These are phyloP conservation scores for Somion occarium DNA, from an alignment of 1,284 basidiomycete genomes.

Conservation along the genomic window DNA sequence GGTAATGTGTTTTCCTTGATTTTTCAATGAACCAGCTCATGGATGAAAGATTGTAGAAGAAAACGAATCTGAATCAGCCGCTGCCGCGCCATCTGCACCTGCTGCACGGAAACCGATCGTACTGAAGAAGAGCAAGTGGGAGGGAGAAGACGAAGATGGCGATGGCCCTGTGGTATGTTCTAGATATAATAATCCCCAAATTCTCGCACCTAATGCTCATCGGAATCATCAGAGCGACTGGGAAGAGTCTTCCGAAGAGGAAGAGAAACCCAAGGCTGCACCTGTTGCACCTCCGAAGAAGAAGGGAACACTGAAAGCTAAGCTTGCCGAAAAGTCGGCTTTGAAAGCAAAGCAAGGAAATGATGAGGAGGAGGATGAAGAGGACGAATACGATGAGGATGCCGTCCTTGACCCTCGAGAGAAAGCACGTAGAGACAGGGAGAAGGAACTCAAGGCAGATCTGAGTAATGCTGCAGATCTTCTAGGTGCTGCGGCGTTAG, in stretches of 20 bases:
- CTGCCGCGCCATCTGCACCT: conserved; percentile 38
- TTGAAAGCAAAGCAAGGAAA: conserved; percentile 32
- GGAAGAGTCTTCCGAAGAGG: conserved; percentile 84
- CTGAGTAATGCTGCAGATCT: conserved; percentile 79
- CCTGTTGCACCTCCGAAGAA: conserved; percentile 73
- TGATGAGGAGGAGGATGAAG: conserved; percentile 33
- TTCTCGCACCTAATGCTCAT: conserved; percentile 7
- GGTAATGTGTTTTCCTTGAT: conserved; percentile 23
- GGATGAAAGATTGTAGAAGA: conserved; percentile 34
- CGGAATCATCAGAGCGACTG: conserved; percentile 74
- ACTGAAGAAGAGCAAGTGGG: conserved; percentile 65
- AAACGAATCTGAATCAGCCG: conserved; percentile 41
- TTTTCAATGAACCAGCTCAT: conserved; percentile 17
- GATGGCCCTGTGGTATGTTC: conserved; percentile 48
- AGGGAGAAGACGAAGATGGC: conserved; percentile 86
- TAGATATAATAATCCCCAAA: background rate
- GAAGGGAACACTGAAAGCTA: conserved; percentile 86
- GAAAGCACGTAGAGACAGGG: conserved; percentile 70
- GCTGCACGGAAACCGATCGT: conserved; percentile 33
- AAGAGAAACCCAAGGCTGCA: conserved; percentile 42
- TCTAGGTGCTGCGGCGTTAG: conserved; percentile 66
- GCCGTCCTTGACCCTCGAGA: conserved; percentile 77
- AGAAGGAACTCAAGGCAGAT: conserved; percentile 81
- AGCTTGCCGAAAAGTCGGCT: conserved; percentile 77
- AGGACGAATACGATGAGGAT: conserved; percentile 66